Base-by-base conservation (phyloP, 441 rosid species). In the Adansonia madagascariensis region DNA sequence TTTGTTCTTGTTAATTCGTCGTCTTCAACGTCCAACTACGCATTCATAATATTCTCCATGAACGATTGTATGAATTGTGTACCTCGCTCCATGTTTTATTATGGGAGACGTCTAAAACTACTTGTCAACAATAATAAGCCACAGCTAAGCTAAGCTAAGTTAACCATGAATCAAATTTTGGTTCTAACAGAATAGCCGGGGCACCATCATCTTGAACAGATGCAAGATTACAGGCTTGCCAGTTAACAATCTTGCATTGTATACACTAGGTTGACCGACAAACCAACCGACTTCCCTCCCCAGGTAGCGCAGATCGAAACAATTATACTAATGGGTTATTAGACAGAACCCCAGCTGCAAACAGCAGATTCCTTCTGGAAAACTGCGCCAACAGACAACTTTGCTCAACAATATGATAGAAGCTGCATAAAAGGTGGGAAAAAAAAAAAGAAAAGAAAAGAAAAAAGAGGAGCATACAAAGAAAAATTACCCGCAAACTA, bases 331-430 rank as follows among this genome's bases (percentile, higher is more conserved):
- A 49, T 4, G 6, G 9, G 2, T 27, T 85, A 83, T 88, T 93
- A 15, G 93, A 86, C 77, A 92, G 87, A 17, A 80, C 94, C 64
- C 97, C 99, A 1, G 97, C 93, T 1, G 93, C 97, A 77, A 95
- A 94, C 57, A 94, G 89, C 63, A 95, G 85, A 86, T 94, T 92
- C 81, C 98, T 88, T 75, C 92, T 86, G 20, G 98, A 93, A 81
- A 92, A 95, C 98, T 95, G 88, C 77, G 52, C 31, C 83, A 52
- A 71, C 20, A 39, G 15, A 61, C 24, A 24, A 47, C 5, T 47
- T 47, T 5, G 39, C 11, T 3, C 66, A 2, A 50, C n/a, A 44
- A 62, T 31, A 24, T 7, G 6, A 27, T n/a, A 39, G 17, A 41
- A 59, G 35, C 1, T n/a, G 0, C 47, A 78, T 8, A 5, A 50